Evolutionary conservation across 371 early-diverging fungal species (phyloP).

Genomic region (Rhizomucor pusillus): DNA sequence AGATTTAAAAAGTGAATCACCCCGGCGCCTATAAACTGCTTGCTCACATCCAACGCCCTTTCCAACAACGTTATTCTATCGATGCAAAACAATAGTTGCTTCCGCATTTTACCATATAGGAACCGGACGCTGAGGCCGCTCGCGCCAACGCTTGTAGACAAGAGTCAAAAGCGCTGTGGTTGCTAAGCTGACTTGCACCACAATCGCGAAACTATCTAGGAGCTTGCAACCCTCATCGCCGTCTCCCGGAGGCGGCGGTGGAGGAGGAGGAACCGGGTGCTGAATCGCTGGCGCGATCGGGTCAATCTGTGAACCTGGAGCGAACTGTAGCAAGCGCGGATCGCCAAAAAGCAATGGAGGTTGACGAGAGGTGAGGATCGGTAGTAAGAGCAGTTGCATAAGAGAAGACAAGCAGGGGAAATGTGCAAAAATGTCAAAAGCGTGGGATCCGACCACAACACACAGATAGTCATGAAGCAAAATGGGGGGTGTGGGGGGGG

Average conservation of each 20-base stretch:
- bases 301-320: neutral
- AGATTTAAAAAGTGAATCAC: conserved; percentile 60
- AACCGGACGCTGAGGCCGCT: conserved; percentile 59
- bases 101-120: conserved; percentile 45
- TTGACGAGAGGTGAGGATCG: neutral
- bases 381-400: neutral
- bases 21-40: conserved; percentile 60
- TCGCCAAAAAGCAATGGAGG: neutral
- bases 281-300: no score
- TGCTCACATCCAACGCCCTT: conserved; percentile 65
- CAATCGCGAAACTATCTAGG: conserved; percentile 58
- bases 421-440: no score
- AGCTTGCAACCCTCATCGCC: conserved; percentile 35
- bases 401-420: no score
- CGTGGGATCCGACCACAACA: no score
- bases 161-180: conserved; percentile 55
- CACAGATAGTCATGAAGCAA: no score
- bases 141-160: conserved; percentile 54
- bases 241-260: neutral
- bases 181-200: conserved; percentile 55
- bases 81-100: neutral
- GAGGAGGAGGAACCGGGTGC: neutral
- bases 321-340: neutral
- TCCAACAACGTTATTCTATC: neutral
- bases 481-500: no score